Percentiles rank a stretch among this genome's conserved stretches.
Evolutionary conservation across 495 filamentous ascomycete species (phyloP).

Genomic region (Daldinia concentrica): DNA sequence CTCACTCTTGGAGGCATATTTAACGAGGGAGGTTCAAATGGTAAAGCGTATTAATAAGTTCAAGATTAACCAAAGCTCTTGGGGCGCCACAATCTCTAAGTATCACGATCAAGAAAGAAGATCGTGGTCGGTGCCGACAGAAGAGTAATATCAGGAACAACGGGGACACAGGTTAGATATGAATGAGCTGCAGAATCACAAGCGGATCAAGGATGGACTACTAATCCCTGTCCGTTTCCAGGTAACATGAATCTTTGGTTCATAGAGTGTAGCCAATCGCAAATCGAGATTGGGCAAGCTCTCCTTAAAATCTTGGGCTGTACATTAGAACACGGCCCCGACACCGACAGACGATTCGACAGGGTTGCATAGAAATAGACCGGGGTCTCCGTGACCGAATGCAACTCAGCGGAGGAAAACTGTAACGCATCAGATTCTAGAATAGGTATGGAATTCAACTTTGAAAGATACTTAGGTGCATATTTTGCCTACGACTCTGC

Average conservation of each 20-base stretch:
- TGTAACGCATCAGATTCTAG: constrained; percentile 4
- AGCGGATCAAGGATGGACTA: constrained; percentile 28
- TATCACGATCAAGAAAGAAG: constrained; percentile 25
- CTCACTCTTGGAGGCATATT: constrained; percentile 41
- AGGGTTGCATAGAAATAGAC: constrained; percentile 31
- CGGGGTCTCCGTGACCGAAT: constrained; percentile 33
- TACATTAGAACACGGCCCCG: constrained; percentile 9
- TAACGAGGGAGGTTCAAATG: background rate
- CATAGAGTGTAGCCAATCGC: background rate
- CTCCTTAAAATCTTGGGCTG: constrained; percentile 12
- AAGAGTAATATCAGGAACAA: constrained; percentile 11
- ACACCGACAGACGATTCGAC: constrained; percentile 19
- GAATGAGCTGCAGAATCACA: constrained; percentile 33
- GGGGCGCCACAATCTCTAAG: constrained; percentile 5
- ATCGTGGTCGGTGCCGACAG: constrained; percentile 20
- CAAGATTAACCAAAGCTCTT: background rate
- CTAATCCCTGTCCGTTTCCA: constrained; percentile 15
- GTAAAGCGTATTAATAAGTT: constrained; percentile 7
- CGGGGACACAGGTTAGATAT: constrained; percentile 18
- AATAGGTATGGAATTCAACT: background rate
- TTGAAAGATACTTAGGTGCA: background rate
- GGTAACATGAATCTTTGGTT: constrained; percentile 26
- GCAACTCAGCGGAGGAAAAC: constrained; percentile 20
- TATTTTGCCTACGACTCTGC: background rate
- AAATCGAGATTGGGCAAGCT: background rate